phyloP scores from a whole-genome alignment of 2,329 filamentous ascomycete genomes.

The Neopestalotiopsis sp. region DNA sequence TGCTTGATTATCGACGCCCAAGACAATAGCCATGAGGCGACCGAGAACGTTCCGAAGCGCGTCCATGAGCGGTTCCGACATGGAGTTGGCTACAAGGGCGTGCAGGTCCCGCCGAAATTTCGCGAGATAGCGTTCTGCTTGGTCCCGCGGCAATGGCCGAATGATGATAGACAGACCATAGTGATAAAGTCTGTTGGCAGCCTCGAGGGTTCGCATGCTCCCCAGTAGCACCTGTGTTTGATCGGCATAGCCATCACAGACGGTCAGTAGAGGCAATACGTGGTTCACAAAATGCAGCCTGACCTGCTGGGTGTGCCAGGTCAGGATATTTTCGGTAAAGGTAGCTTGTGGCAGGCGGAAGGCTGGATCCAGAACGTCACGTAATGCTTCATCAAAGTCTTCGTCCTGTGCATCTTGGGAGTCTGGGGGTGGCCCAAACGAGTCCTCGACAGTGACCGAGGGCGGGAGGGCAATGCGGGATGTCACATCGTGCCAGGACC shows the following conservation, averaged over 20 bases:
- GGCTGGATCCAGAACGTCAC: constrained; percentile 56
- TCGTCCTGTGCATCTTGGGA: constrained; percentile 44
- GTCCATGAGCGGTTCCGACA: constrained; percentile 56
- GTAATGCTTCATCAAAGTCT: constrained; percentile 57
- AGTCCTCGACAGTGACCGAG: constrained; percentile 60
- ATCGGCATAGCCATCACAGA: constrained; percentile 48
- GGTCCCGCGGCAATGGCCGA: constrained; percentile 47
- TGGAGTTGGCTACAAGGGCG: constrained; percentile 68
- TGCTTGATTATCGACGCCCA: constrained; percentile 39
- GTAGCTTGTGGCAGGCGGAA: constrained; percentile 51
- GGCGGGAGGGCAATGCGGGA: constrained; percentile 59
- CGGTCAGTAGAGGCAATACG: constrained; percentile 60
- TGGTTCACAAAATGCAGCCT: constrained; percentile 65
- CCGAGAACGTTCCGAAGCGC: constrained; percentile 61
- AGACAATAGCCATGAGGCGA: constrained; percentile 55
- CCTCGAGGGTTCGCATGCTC: constrained; percentile 63
- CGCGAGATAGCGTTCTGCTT: constrained; percentile 42
- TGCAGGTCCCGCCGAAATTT: constrained; percentile 67
- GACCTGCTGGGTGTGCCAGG: constrained; percentile 67
- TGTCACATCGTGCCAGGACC: constrained; percentile 67
- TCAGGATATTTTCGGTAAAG: constrained; percentile 60
- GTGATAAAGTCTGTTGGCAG: constrained; percentile 61
- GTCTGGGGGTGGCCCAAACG: constrained; percentile 54
- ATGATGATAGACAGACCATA: constrained; percentile 58
- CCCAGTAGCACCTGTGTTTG: constrained; percentile 53